phyloP scores from a whole-genome alignment of 179 eudicot species.

The Monotropa hypopitys region DNA sequence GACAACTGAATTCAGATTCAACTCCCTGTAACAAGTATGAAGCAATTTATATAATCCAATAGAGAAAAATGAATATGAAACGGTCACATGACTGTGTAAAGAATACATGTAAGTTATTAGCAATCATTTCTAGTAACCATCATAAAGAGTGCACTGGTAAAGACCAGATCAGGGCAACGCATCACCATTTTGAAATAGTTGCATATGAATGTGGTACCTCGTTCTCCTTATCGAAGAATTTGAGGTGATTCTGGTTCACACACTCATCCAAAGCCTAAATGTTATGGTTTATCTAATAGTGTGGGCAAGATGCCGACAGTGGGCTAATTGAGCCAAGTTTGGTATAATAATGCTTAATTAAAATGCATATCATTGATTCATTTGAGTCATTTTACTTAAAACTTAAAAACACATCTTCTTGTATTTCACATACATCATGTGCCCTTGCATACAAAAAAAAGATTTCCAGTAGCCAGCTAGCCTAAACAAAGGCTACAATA shows the following conservation, averaged over 20 bases:
- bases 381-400: too few species aligned
- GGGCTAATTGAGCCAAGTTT: background rate
- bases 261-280: background rate
- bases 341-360: background rate
- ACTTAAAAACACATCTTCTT: too few species aligned
- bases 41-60: background rate
- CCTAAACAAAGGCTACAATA: background rate
- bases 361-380: background rate
- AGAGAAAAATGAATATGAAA: background rate
- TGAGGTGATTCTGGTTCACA: background rate
- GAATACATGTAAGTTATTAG: background rate
- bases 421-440: too few species aligned
- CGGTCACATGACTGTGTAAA: background rate
- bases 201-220: background rate
- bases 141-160: background rate
- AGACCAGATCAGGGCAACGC: background rate
- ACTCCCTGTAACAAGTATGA: conserved; percentile 41
- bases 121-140: background rate
- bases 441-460: too few species aligned
- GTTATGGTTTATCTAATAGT: background rate
- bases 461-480: too few species aligned
- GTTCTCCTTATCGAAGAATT: background rate
- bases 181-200: background rate
- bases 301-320: background rate
- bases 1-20: conserved; percentile 20